Evolutionary conservation across 2,329 filamentous ascomycete species (phyloP).

Genomic region (Cordyceps sp.): DNA sequence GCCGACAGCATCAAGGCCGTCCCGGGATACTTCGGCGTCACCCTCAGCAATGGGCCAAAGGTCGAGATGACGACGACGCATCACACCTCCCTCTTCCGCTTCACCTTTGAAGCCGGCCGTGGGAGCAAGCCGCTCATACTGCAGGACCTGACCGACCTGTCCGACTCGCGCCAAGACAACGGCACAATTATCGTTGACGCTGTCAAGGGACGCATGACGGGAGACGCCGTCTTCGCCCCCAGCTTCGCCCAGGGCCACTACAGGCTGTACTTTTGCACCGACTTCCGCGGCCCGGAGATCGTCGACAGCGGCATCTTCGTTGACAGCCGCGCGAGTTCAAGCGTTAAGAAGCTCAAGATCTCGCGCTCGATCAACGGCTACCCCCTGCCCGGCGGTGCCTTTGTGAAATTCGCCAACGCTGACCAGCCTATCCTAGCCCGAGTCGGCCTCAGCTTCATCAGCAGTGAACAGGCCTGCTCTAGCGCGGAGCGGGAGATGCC

Average conservation of each 20-base stretch:
- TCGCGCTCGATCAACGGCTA: constrained; percentile 33
- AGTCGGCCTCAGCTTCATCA: constrained; percentile 56
- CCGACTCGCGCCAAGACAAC: constrained; percentile 40
- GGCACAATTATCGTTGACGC: constrained; percentile 37
- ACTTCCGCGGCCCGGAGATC: constrained; percentile 42
- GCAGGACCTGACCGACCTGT: constrained; percentile 48
- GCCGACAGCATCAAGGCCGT: constrained; percentile 34
- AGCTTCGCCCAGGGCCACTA: constrained; percentile 50
- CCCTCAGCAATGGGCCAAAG: constrained; percentile 36
- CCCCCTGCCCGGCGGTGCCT: constrained; percentile 43
- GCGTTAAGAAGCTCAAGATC: constrained; percentile 28
- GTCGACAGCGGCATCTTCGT: constrained; percentile 45
- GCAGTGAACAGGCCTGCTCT: constrained; percentile 44
- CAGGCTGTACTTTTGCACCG: constrained; percentile 46
- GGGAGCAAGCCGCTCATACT: constrained; percentile 39
- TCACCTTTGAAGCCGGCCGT: constrained; percentile 32
- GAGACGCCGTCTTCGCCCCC: constrained; percentile 43
- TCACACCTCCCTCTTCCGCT: constrained; percentile 49
- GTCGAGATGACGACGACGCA: constrained; percentile 53
- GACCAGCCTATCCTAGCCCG: constrained; percentile 41
- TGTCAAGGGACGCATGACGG: constrained; percentile 42
- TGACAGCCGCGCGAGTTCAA: constrained; percentile 34
- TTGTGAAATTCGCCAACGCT: constrained; percentile 38
- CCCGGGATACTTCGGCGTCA: constrained; percentile 51
- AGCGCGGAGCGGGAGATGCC: constrained; percentile 58